Evolutionary conservation across 2,329 filamentous ascomycete species (phyloP).

Genomic region (Coleophoma eucalyptorum): DNA sequence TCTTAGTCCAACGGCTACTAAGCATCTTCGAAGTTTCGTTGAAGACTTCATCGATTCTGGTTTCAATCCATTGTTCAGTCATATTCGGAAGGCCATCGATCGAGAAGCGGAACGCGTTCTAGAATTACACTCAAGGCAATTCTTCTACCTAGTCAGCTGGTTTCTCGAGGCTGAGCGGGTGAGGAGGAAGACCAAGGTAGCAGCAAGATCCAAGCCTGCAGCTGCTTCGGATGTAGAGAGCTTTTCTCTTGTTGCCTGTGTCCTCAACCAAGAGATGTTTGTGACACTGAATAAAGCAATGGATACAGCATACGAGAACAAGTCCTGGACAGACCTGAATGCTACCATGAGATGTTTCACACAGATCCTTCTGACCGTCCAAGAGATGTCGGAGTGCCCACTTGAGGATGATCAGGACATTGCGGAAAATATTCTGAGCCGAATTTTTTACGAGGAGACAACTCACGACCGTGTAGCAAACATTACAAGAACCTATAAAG

Average conservation of each 20-base stretch:
- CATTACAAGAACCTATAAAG: slow-evolving; percentile 82
- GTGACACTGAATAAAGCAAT: slow-evolving; percentile 82
- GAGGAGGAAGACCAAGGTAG: slow-evolving; percentile 58
- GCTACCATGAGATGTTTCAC: slow-evolving; percentile 93
- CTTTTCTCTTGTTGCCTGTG: slow-evolving; percentile 83
- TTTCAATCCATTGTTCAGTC: slow-evolving; percentile 87
- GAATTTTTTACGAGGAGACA: slow-evolving; percentile 97
- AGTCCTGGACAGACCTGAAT: slow-evolving; percentile 82
- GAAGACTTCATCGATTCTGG: slow-evolving; percentile 92
- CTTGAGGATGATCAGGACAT: slow-evolving; percentile 96
- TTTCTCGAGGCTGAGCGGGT: slow-evolving; percentile 83
- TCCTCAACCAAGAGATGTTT: slow-evolving; percentile 93
- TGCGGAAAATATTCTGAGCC: slow-evolving; percentile 92
- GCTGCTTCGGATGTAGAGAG: slow-evolving; percentile 58
- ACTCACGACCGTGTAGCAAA: slow-evolving; percentile 85
- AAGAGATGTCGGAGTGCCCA: slow-evolving; percentile 82
- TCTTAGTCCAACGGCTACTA: slow-evolving; percentile 70
- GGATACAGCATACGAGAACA: slow-evolving; percentile 73
- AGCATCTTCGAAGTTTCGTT: slow-evolving; percentile 76
- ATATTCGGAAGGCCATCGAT: slow-evolving; percentile 85
- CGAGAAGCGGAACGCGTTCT: slow-evolving; percentile 81
- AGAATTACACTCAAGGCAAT: slow-evolving; percentile 75
- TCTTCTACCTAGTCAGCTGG: slow-evolving; percentile 91
- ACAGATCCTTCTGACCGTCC: slow-evolving; percentile 86
- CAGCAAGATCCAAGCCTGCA: slow-evolving; percentile 40